A percentile compares a stretch with the other conserved stretches of the same genome.
These are phyloP conservation scores for Ensete glaucum DNA, from an alignment of 176 grass and related monocot species.

Conservation along the genomic window DNA sequence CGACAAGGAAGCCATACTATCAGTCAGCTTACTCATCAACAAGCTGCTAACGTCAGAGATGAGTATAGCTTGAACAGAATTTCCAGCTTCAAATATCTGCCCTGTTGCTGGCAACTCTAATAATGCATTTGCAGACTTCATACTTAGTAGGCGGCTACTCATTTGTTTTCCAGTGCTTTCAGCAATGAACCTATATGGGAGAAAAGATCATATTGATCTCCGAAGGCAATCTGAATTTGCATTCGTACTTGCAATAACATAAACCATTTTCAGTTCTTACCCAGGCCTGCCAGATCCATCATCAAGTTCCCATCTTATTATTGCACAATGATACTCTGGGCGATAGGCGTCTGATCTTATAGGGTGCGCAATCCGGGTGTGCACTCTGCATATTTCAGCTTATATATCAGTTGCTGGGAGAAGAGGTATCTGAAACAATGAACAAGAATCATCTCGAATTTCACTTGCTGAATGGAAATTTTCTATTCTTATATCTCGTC, in stretches of 20 bases:
- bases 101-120: conserved; percentile 52
- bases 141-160: conserved; percentile 82
- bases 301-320: conserved; percentile 73
- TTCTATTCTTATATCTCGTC: too few relatives aligned
- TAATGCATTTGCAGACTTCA: conserved; percentile 95
- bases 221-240: not conserved
- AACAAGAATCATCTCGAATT: not conserved
- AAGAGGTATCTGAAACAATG: conserved; percentile 9
- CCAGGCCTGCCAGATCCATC: conserved; percentile 86
- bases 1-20: conserved; percentile 2
- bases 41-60: conserved; percentile 52
- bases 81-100: conserved; percentile 52
- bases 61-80: conserved; percentile 55
- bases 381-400: conserved; percentile 40
- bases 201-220: not conserved
- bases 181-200: conserved; percentile 48
- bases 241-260: not conserved
- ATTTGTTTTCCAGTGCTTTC: conserved; percentile 83
- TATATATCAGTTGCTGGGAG: not conserved
- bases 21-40: conserved; percentile 23
- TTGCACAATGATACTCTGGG: conserved; percentile 63
- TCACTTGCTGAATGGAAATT: too few relatives aligned
- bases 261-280: conserved; percentile 38
- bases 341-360: conserved; percentile 53
- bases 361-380: conserved; percentile 44